A percentile compares a stretch with the other conserved stretches of the same genome.
Evolutionary conservation across 2,329 filamentous ascomycete species (phyloP).

Genomic region (Hypoxylon sp.): DNA sequence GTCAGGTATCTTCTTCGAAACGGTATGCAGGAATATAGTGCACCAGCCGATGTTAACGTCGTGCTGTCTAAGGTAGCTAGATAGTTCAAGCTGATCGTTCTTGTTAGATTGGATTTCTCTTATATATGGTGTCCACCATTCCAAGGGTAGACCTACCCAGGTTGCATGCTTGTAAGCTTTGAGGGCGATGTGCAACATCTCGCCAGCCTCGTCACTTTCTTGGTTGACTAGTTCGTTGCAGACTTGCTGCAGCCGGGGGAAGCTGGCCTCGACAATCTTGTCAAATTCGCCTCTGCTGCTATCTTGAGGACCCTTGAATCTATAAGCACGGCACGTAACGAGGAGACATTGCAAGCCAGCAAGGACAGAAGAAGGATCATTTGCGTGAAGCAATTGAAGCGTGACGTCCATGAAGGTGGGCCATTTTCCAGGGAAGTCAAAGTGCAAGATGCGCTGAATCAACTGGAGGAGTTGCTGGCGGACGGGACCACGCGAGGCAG

Average conservation of each 20-base stretch:
- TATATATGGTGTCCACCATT: neutral
- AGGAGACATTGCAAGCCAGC: conserved; percentile 93
- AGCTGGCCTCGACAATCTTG: conserved; percentile 90
- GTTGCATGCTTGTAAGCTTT: conserved; percentile 99
- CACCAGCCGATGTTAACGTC: conserved; percentile 94
- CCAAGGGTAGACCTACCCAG: conserved; percentile 71
- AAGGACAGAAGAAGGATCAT: conserved; percentile 86
- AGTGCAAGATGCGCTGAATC: conserved; percentile 93
- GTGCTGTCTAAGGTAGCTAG: conserved; percentile 78
- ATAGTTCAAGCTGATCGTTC: conserved; percentile 78
- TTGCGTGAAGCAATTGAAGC: conserved; percentile 84
- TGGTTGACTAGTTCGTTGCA: conserved; percentile 90
- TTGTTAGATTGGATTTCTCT: conserved; percentile 26
- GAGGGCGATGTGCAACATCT: conserved; percentile 94
- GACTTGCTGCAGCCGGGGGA: conserved; percentile 86
- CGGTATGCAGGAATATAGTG: conserved; percentile 89
- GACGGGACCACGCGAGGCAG: conserved; percentile 79
- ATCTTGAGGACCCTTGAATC: conserved; percentile 86
- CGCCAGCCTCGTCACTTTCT: conserved; percentile 90
- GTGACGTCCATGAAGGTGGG: conserved; percentile 94
- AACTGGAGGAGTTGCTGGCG: conserved; percentile 93
- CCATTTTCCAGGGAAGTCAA: conserved; percentile 95
- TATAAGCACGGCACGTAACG: conserved; percentile 93
- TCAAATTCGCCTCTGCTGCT: conserved; percentile 85
- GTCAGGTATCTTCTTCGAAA: conserved; percentile 83